phyloP scores from a whole-genome alignment of 495 filamentous ascomycete genomes.

The Clavariopsis aquatica region DNA sequence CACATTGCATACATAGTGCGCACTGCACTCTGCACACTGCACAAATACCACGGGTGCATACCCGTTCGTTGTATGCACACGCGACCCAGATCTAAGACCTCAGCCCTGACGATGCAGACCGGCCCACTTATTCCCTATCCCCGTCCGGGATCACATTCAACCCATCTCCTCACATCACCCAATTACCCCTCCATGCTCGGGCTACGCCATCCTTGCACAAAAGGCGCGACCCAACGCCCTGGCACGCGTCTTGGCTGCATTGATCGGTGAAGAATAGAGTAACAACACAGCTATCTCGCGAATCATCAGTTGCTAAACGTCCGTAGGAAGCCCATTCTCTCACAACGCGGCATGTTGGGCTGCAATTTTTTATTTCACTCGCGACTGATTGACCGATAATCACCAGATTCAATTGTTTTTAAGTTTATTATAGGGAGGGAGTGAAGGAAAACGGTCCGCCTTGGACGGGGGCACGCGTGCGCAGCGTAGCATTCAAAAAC shows the following conservation, averaged over 20 bases:
- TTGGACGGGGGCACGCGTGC: neutral
- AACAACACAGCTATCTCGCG: no score
- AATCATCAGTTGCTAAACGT: neutral
- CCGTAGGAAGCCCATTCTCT: neutral
- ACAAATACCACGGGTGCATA: no score
- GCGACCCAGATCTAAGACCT: no score
- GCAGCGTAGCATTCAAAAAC: neutral
- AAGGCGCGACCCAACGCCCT: neutral
- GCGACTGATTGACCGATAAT: no score
- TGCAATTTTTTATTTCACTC: neutral
- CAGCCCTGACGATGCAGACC: no score
- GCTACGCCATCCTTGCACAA: neutral
- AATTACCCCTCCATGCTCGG: neutral
- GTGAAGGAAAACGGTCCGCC: neutral
- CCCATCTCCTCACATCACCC: constrained; percentile 2
- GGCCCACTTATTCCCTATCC: no score
- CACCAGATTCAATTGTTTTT: no score
- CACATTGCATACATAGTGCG: no score
- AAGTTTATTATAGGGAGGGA: neutral
- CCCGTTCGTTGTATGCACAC: no score
- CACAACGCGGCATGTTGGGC: neutral
- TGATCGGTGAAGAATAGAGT: constrained; percentile 17
- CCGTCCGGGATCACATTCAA: no score
- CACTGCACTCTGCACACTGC: neutral
- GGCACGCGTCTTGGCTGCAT: constrained; percentile 12